These are phyloP conservation scores for Yamadazyma spencermartinsiae DNA, from an alignment of 1,139 yeast genomes.

Conservation along the genomic window DNA sequence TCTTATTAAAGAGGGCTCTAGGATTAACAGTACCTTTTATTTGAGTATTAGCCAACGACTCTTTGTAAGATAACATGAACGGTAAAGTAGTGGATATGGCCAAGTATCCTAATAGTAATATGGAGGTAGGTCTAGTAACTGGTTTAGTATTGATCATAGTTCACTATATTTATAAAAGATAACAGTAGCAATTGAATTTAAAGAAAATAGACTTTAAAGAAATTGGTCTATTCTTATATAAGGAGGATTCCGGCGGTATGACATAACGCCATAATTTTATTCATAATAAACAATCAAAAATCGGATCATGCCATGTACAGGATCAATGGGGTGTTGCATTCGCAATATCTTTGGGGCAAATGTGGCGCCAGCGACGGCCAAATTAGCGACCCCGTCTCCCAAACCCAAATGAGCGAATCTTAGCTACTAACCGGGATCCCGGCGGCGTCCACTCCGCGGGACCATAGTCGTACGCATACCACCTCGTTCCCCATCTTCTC, in stretches of 20 bases:
- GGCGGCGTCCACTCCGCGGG: too few species aligned
- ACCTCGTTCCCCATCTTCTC: not conserved
- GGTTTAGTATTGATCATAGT: slow-evolving; percentile 6
- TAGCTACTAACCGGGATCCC: not conserved
- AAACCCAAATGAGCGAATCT: not conserved
- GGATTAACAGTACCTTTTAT: slow-evolving; percentile 38
- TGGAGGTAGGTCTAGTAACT: slow-evolving; percentile 18
- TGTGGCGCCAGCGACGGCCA: not conserved
- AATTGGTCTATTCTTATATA: not conserved
- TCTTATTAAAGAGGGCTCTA: slow-evolving; percentile 42
- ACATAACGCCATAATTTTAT: not conserved
- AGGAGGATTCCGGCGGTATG: not conserved
- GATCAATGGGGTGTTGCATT: not conserved
- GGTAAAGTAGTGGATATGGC: slow-evolving; percentile 44
- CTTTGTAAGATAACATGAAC: slow-evolving; percentile 44
- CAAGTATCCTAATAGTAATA: slow-evolving; percentile 39
- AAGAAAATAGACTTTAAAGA: not conserved
- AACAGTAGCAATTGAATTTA: not conserved
- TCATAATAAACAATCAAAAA: not conserved
- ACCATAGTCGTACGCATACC: not conserved
- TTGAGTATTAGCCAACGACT: slow-evolving; percentile 18
- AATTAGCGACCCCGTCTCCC: not conserved
- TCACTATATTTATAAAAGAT: not conserved
- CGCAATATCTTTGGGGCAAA: too few species aligned
- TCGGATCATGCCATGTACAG: not conserved